Evolutionary conservation across 805 yeast genomes (phyloP).

Genomic region (Starmerella potacharoeniae): DNA sequence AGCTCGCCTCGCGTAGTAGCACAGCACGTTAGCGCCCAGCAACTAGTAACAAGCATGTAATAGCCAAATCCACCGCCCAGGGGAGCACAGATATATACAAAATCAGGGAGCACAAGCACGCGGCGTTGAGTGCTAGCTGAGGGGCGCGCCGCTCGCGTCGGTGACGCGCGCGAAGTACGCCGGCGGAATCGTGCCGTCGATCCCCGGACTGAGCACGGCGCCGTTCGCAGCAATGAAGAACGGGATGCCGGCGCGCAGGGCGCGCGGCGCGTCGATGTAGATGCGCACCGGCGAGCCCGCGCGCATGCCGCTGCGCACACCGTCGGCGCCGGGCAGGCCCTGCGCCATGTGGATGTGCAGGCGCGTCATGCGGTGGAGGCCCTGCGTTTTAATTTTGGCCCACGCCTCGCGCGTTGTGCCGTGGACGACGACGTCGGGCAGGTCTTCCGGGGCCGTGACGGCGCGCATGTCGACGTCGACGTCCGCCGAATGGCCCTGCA

Average conservation of each 20-base stretch:
- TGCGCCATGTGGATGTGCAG: slow-evolving; percentile 80
- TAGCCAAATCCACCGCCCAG: background rate
- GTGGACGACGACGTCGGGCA: slow-evolving; percentile 57
- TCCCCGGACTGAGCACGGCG: slow-evolving; percentile 60
- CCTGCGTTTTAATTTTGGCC: slow-evolving; percentile 40
- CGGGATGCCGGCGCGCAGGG: slow-evolving; percentile 36
- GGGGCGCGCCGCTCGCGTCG: slow-evolving; percentile 23
- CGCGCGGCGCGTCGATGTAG: slow-evolving; percentile 44
- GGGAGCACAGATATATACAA: too few species aligned
- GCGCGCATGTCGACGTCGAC: slow-evolving; percentile 35
- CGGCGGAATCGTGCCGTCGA: slow-evolving; percentile 41
- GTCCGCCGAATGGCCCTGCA: slow-evolving; percentile 78
- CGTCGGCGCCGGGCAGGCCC: slow-evolving; percentile 37
- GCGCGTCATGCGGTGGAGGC: slow-evolving; percentile 57
- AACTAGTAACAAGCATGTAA: too few species aligned
- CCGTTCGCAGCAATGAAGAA: slow-evolving; percentile 61
- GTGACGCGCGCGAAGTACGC: slow-evolving; percentile 36
- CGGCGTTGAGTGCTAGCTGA: too few species aligned
- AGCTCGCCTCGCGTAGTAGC: too few species aligned
- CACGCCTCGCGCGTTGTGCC: slow-evolving; percentile 56
- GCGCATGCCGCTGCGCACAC: slow-evolving; percentile 66
- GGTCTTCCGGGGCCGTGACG: slow-evolving; percentile 29
- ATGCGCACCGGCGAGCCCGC: slow-evolving; percentile 44
- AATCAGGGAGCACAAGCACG: too few species aligned
- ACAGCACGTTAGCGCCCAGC: too few species aligned